Evolutionary conservation across 768 basidiomycete genomes (phyloP), one percentile per base, ranked within the genome.

Genomic region (Pholiota molesta): DNA sequence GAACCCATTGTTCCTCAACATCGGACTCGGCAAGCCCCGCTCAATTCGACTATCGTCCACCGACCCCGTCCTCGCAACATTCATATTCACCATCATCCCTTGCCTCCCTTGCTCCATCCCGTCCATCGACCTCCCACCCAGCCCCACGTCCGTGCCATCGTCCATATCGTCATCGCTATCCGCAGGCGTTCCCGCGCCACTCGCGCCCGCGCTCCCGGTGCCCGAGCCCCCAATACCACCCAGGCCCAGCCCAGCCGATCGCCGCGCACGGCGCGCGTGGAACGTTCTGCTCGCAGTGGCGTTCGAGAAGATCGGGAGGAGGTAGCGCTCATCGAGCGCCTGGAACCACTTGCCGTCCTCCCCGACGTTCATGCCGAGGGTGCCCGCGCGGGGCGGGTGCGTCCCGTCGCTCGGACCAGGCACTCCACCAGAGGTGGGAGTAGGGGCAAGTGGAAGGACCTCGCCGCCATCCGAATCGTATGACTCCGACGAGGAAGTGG

Each of bases 301-400:
- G 70, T 95, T 95, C 52, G 93, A 94, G 78, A 95, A 99, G 39
- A 98, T 78, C 21, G 96, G 96, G 2, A 99, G 76, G 19, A 99
- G 78, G 73, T 97, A 99, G 65, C 94, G 84, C 77, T 99, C 95
- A 75, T 99, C 97, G 40, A 99, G 77, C 49, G 90, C 83, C 68
- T 95, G 95, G 87, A 98, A 98, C 95, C 95, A 98, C 73, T 93
- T 92, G 29, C 92, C 90, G 57, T 97, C 94, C 61, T 91, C 89
- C 4, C 78, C 82, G 4, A 76, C 66, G 29, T 56, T 66, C 63
- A 23, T 69, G 62, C 62, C 60, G 19, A 61, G 40, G 59, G 63
- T 59, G n/a, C 60, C 39, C 14, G 58, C 64, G 58, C 71, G 63
- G 9, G 73, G 67, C n/a, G 70, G 72, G 49, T 73, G 71, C 55